phyloP scores from a whole-genome alignment of 345 rosid species.

The Erysimum cheiranthoides region DNA sequence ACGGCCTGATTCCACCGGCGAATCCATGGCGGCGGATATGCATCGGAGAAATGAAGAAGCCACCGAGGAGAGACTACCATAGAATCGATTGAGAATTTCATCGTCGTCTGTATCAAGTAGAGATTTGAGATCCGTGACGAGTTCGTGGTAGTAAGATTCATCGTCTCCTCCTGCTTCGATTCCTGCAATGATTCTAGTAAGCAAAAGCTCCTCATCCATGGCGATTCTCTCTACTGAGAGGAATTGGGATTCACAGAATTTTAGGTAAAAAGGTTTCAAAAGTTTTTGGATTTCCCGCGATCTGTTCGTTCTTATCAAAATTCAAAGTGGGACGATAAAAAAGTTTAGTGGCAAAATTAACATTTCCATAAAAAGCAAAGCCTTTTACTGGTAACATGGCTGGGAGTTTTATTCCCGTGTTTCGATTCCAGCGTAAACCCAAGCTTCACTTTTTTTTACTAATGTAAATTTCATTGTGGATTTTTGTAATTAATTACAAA shows the following conservation, averaged over 20 bases:
- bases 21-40: conserved; percentile 72
- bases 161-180: conserved; percentile 43
- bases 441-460: too few species aligned
- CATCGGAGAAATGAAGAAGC: conserved; percentile 58
- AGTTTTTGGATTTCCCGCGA: conserved; percentile 45
- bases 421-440: neutral
- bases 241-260: conserved; percentile 12
- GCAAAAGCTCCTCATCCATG: conserved; percentile 46
- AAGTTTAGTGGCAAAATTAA: neutral
- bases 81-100: conserved; percentile 54
- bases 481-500: too few species aligned
- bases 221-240: conserved; percentile 22
- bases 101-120: conserved; percentile 58
- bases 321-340: conserved; percentile 27
- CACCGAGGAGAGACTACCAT: conserved; percentile 57
- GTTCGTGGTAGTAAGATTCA: conserved; percentile 41
- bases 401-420: neutral
- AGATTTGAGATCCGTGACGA: conserved; percentile 56
- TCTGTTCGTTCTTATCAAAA: conserved; percentile 29
- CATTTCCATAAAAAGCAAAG: neutral
- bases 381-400: neutral
- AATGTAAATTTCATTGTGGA: too few species aligned
- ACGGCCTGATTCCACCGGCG: conserved; percentile 44
- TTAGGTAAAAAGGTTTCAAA: conserved; percentile 23
- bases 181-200: conserved; percentile 38